phyloP scores from a whole-genome alignment of 441 rosid species.

The Jatropha podagrica region DNA sequence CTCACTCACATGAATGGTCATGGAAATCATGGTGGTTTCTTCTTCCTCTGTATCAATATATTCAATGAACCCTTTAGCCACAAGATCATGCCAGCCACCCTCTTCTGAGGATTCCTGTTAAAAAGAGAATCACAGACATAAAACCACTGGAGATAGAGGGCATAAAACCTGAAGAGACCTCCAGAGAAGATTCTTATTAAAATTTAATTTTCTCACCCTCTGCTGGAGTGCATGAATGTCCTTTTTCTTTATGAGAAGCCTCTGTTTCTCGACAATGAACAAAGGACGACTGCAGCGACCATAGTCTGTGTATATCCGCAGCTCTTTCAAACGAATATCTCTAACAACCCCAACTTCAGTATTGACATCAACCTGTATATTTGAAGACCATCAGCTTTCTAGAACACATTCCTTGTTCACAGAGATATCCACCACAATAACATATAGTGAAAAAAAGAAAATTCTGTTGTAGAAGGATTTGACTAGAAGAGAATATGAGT shows the following conservation, averaged over 20 bases:
- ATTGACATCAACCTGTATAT: conserved; percentile 85
- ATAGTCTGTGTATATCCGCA: conserved; percentile 92
- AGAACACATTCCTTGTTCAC: neutral
- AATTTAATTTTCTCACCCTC: conserved; percentile 51
- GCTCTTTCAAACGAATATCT: conserved; percentile 87
- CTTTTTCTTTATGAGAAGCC: conserved; percentile 84
- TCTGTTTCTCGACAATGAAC: conserved; percentile 93
- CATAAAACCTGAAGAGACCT: neutral
- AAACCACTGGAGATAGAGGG: neutral
- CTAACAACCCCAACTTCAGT: conserved; percentile 98
- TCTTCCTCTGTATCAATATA: conserved; percentile 98
- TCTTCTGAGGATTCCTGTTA: conserved; percentile 80
- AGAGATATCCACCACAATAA: neutral
- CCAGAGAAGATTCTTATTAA: neutral
- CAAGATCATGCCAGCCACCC: conserved; percentile 96
- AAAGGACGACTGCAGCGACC: conserved; percentile 99
- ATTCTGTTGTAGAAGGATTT: neutral
- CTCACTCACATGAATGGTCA: conserved; percentile 91
- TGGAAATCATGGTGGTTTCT: conserved; percentile 98
- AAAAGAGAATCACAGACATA: conserved; percentile 15
- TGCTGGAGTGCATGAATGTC: conserved; percentile 84
- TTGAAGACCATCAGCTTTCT: conserved; percentile 24
- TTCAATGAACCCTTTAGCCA: conserved; percentile 82
- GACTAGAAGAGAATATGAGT: neutral
- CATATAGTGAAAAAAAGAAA: neutral